These are phyloP conservation scores for Adenanthera pavonina DNA, from an alignment of 306 rosid species.

Conservation along the genomic window DNA sequence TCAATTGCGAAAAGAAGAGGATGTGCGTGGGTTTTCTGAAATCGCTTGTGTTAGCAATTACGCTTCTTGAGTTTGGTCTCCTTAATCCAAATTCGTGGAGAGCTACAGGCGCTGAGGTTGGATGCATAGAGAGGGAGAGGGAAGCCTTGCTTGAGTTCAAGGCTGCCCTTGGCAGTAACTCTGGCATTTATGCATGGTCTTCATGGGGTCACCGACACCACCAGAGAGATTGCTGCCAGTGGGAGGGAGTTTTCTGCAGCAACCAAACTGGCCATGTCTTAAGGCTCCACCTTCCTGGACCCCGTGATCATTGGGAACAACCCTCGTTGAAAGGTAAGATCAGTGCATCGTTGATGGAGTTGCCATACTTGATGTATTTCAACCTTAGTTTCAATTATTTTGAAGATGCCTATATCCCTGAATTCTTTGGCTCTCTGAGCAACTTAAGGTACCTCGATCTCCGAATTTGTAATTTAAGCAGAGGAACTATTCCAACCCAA, in stretches of 20 bases:
- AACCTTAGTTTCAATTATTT: neutral
- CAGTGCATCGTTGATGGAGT: neutral
- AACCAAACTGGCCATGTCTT: neutral
- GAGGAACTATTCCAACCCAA: neutral
- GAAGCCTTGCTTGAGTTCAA: too few species aligned
- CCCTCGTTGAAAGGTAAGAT: neutral
- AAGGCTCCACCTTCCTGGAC: neutral
- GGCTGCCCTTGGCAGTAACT: too few species aligned
- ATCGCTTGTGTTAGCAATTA: too few species aligned
- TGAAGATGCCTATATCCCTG: neutral
- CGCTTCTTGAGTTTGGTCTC: too few species aligned
- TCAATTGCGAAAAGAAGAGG: too few species aligned
- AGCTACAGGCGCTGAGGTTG: too few species aligned
- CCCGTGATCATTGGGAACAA: too few species aligned
- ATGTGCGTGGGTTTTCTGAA: too few species aligned
- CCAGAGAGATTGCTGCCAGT: neutral
- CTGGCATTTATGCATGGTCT: too few species aligned
- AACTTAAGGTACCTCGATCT: neutral
- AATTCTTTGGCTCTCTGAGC: neutral
- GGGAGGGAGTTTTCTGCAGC: neutral
- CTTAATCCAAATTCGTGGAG: too few species aligned
- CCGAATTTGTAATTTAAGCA: accelerated
- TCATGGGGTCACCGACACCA: neutral
- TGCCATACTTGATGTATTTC: neutral
- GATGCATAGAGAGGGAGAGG: too few species aligned